A percentile compares a stretch with the other conserved stretches of the same genome.
Evolutionary conservation across 2,329 filamentous ascomycete genomes (phyloP).

Genomic region (Diaporthe australafricana): DNA sequence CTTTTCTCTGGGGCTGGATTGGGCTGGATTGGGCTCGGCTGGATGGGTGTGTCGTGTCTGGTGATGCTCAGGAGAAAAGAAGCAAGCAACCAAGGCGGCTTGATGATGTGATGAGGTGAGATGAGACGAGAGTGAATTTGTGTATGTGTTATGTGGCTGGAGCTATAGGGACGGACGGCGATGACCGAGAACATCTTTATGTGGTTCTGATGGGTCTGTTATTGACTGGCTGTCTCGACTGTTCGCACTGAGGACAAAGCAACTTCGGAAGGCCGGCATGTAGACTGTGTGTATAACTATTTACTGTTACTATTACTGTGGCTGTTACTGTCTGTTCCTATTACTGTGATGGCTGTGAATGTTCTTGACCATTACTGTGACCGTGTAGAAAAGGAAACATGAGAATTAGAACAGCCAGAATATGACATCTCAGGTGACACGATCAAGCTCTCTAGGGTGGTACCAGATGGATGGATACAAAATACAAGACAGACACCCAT

Average conservation of each 20-base stretch:
- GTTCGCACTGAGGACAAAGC: slow-evolving; percentile 5
- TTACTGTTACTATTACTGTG: neutral
- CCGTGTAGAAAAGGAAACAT: neutral
- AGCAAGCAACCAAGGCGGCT: too few relatives aligned
- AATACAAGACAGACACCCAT: neutral
- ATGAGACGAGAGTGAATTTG: neutral
- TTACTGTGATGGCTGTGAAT: neutral
- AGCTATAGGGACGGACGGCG: slow-evolving; percentile 1
- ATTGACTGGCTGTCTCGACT: neutral
- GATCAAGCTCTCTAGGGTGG: neutral
- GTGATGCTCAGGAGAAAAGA: neutral
- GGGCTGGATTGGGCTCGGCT: neutral
- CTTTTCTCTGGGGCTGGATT: neutral
- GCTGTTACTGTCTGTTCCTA: neutral
- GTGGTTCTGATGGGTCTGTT: slow-evolving; percentile 10
- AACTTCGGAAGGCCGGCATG: slow-evolving; percentile 4
- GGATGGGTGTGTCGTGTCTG: neutral
- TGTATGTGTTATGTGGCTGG: neutral
- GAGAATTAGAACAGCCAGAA: neutral
- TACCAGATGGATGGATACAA: neutral
- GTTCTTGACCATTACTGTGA: neutral
- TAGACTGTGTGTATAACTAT: neutral
- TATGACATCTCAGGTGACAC: slow-evolving; percentile 24
- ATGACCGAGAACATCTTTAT: slow-evolving; percentile 18
- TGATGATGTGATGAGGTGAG: neutral